Percentiles rank a stretch among this genome's conserved stretches.
These are phyloP conservation scores for Solanum lignicaule DNA, from an alignment of 257 asterid species.

Conservation along the genomic window DNA sequence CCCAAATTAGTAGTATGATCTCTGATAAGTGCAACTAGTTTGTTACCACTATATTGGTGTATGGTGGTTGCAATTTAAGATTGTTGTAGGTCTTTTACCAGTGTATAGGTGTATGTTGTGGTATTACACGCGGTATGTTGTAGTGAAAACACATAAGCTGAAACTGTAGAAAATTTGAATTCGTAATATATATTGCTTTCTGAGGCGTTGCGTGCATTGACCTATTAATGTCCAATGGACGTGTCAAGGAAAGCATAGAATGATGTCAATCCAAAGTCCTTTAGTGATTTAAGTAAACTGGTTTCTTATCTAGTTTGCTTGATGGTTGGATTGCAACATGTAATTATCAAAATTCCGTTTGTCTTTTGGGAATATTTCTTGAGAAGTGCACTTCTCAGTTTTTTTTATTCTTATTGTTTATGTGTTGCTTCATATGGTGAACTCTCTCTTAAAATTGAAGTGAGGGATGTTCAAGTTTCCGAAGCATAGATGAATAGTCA, in stretches of 20 bases:
- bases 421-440: slow-evolving; percentile 5
- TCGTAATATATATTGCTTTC: not conserved
- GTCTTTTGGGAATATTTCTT: too few relatives aligned
- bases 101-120: not conserved
- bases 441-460: not conserved
- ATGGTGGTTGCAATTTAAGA: too few relatives aligned
- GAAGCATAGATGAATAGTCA: not conserved
- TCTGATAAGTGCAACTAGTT: not conserved
- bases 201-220: not conserved
- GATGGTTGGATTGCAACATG: not conserved
- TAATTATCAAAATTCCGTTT: too few relatives aligned
- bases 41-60: not conserved
- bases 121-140: not conserved
- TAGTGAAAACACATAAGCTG: not conserved
- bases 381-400: not conserved
- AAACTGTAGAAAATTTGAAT: not conserved
- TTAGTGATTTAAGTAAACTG: not conserved
- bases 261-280: not conserved
- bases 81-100: not conserved
- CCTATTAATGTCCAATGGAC: not conserved
- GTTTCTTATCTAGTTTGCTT: not conserved
- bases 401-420: not conserved
- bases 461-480: slow-evolving; percentile 2
- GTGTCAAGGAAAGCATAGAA: not conserved
- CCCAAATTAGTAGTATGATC: not conserved